These are phyloP conservation scores for Delphinella strobiligena DNA, from an alignment of 2,329 filamentous ascomycete species.

Conservation along the genomic window DNA sequence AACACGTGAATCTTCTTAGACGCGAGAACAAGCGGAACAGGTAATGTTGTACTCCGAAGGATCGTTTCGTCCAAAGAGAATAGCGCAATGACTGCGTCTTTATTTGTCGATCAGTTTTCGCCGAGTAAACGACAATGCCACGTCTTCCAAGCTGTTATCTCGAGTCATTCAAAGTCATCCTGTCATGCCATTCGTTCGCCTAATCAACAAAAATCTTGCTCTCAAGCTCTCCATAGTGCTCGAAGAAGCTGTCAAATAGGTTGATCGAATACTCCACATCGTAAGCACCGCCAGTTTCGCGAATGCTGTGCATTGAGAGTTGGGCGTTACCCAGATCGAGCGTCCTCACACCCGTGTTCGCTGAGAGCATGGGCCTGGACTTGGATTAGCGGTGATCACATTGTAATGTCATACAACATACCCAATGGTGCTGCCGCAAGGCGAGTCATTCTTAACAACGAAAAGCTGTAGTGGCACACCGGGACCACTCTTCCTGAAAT, in stretches of 20 bases:
- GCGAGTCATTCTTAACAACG: constrained; percentile 88
- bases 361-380: constrained; percentile 69
- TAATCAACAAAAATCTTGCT: constrained; percentile 13
- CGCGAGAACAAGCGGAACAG: too few relatives aligned
- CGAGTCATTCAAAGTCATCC: too few relatives aligned
- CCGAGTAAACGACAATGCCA: too few relatives aligned
- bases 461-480: constrained; percentile 88
- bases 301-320: constrained; percentile 92
- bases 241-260: constrained; percentile 79
- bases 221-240: constrained; percentile 72
- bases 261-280: constrained; percentile 80
- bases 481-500: constrained; percentile 37
- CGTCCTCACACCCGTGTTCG: constrained; percentile 74
- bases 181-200: too few relatives aligned
- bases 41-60: too few relatives aligned
- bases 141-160: too few relatives aligned
- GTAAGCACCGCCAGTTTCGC: constrained; percentile 78
- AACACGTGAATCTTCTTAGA: too few relatives aligned
- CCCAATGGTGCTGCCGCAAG: constrained; percentile 92
- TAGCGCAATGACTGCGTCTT: too few relatives aligned
- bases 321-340: constrained; percentile 90
- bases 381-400: neutral
- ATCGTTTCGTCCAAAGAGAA: too few relatives aligned
- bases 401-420: neutral
- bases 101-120: too few relatives aligned